phyloP scores from a whole-genome alignment of 352 stramenopile genomes.

The Phytophthora uliginosa region DNA sequence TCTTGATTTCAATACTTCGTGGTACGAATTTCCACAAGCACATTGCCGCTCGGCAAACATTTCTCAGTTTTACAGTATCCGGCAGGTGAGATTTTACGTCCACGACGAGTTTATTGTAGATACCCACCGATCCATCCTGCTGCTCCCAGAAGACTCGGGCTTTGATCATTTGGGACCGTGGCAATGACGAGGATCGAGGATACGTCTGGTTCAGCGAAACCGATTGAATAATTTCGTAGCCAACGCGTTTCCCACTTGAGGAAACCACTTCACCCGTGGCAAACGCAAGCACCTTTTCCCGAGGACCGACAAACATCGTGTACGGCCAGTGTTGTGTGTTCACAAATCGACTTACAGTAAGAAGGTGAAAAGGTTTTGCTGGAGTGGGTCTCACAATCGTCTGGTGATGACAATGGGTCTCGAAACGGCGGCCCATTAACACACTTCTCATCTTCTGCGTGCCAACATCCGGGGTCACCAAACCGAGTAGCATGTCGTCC shows the following conservation, averaged over 20 bases:
- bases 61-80: constrained; percentile 24
- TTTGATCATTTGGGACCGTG: constrained; percentile 22
- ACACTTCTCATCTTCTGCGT: constrained; percentile 22
- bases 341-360: constrained; percentile 24
- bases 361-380: constrained; percentile 15
- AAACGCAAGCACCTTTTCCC: constrained; percentile 22
- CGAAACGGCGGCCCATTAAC: constrained; percentile 18
- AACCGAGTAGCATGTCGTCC: constrained; percentile 27
- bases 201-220: constrained; percentile 11
- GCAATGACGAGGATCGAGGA: constrained; percentile 7
- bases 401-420: constrained; percentile 16
- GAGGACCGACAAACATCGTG: constrained; percentile 28
- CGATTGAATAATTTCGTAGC: constrained; percentile 38
- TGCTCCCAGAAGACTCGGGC: constrained; percentile 34
- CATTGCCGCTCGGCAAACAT: constrained; percentile 20
- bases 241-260: constrained; percentile 14
- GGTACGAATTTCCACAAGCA: constrained; percentile 38
- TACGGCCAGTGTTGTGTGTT: constrained; percentile 26
- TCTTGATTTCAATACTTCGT: constrained; percentile 34
- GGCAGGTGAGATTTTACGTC: constrained; percentile 29
- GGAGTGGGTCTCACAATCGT: constrained; percentile 18
- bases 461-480: constrained; percentile 18
- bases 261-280: constrained; percentile 23
- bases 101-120: constrained; percentile 38
- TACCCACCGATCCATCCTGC: constrained; percentile 17